Evolutionary conservation across 2,329 filamentous ascomycete genomes (phyloP).

Genomic region (Pleurostoma richardsiae): DNA sequence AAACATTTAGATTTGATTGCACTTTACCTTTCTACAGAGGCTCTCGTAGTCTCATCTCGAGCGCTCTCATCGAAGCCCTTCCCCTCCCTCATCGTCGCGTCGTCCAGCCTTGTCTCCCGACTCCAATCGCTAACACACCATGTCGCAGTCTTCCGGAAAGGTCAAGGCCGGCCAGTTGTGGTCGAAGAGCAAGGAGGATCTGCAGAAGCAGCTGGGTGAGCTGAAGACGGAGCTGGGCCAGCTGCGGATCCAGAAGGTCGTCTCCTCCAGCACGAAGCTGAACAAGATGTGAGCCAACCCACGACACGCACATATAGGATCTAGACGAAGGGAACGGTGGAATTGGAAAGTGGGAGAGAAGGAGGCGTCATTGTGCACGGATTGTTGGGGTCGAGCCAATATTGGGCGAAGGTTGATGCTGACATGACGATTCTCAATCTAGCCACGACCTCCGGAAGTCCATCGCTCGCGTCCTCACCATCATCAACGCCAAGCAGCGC

Average conservation of each 20-base stretch:
- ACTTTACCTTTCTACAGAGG: too few species aligned
- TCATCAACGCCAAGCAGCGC: slow-evolving; percentile 99
- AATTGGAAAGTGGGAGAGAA: slow-evolving; percentile 3
- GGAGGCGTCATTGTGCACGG: slow-evolving; percentile 1
- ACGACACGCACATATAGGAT: slow-evolving; percentile 1
- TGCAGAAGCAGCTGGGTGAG: slow-evolving; percentile 91
- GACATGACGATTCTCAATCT: slow-evolving; percentile 20
- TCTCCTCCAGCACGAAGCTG: slow-evolving; percentile 91
- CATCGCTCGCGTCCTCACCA: slow-evolving; percentile 95
- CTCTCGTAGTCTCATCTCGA: too few species aligned
- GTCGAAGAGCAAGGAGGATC: slow-evolving; percentile 99
- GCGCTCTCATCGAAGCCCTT: slow-evolving; percentile 2
- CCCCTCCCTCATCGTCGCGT: background rate
- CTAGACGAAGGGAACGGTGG: slow-evolving; percentile 5
- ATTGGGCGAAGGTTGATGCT: background rate
- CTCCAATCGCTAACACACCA: slow-evolving; percentile 18
- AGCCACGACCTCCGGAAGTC: slow-evolving; percentile 99
- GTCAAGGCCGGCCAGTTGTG: slow-evolving; percentile 97
- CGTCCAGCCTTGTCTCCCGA: background rate
- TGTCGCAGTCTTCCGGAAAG: slow-evolving; percentile 54
- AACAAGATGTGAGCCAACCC: slow-evolving; percentile 78
- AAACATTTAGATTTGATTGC: too few species aligned
- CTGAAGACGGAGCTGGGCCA: slow-evolving; percentile 94
- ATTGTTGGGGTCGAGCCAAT: too few species aligned
- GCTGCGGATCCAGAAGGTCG: slow-evolving; percentile 97